Conservation (phyloP, 352 stramenopile genomes). For the Pythium guiyangense region DNA sequence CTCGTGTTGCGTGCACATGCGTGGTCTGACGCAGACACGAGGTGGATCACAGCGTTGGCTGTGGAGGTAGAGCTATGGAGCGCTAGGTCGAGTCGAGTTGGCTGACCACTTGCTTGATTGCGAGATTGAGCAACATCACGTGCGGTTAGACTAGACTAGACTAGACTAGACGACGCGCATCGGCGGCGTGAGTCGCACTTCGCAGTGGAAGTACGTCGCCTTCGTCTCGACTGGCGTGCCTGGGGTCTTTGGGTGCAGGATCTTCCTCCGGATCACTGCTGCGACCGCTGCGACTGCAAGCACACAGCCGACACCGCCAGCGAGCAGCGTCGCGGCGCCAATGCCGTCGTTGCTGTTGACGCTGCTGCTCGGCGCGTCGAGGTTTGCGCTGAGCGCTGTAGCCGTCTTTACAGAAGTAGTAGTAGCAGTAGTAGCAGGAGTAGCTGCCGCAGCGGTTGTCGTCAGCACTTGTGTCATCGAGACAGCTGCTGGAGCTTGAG, state of each 20-base stretch:
- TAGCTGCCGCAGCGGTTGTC: no score
- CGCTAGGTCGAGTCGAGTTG: not conserved
- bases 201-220: conserved; percentile 31
- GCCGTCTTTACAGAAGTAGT: not conserved
- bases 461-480: not conserved
- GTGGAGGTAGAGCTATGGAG: conserved; percentile 1
- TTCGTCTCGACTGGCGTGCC: conserved; percentile 26
- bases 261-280: conserved; percentile 16
- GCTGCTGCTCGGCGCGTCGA: not conserved
- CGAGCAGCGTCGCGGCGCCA: conserved; percentile 14
- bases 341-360: not conserved
- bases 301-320: conserved; percentile 14
- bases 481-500: not conserved
- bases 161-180: conserved; percentile 8
- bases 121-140: no score
- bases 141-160: no score
- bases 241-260: conserved; percentile 16
- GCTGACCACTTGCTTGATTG: not conserved
- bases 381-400: conserved; percentile 7
- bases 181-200: conserved; percentile 28
- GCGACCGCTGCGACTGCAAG: conserved; percentile 19
- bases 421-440: not conserved
- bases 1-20: no score
- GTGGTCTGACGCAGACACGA: not conserved
- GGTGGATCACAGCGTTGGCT: conserved; percentile 10